Conservation (phyloP, 768 basidiomycete genomes). For the Clathrus columnatus region DNA sequence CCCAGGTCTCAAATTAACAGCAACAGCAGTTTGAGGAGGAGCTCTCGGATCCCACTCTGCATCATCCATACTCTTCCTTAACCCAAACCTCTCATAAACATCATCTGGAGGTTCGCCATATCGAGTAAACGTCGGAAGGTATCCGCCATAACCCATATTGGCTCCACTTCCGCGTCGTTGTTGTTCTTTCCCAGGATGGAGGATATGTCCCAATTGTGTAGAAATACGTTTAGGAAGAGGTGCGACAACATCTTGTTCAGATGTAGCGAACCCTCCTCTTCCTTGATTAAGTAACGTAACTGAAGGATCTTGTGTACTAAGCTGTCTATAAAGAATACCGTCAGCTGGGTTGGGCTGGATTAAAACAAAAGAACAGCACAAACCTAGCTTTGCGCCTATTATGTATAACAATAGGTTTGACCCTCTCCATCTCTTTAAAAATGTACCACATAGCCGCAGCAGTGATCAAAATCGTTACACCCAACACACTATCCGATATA, state of each 20-base stretch:
- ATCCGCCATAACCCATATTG: constrained; percentile 10
- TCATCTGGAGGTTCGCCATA: neutral
- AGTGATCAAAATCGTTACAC: constrained; percentile 61
- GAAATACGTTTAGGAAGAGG: constrained; percentile 31
- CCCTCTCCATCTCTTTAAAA: constrained; percentile 55
- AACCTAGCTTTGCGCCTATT: constrained; percentile 64
- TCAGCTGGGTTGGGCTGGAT: constrained; percentile 8
- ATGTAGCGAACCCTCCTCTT: constrained; percentile 19
- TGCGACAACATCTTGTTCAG: constrained; percentile 26
- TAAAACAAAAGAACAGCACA: constrained; percentile 11
- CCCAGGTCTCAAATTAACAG: neutral
- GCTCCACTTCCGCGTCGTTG: constrained; percentile 2
- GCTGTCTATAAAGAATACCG: constrained; percentile 35
- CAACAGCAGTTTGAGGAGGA: neutral
- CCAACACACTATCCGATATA: constrained; percentile 62
- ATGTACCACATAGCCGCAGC: constrained; percentile 80
- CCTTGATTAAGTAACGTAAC: neutral
- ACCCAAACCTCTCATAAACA: neutral
- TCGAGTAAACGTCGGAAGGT: constrained; percentile 4
- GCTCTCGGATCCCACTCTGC: constrained; percentile 22
- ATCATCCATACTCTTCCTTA: constrained; percentile 21
- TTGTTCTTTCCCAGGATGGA: constrained; percentile 18
- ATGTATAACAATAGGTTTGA: constrained; percentile 60
- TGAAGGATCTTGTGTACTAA: constrained; percentile 29
- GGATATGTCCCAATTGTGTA: constrained; percentile 46